Evolutionary conservation across 2,329 filamentous ascomycete genomes (phyloP).

Genomic region (Penicillium psychrosexuale): DNA sequence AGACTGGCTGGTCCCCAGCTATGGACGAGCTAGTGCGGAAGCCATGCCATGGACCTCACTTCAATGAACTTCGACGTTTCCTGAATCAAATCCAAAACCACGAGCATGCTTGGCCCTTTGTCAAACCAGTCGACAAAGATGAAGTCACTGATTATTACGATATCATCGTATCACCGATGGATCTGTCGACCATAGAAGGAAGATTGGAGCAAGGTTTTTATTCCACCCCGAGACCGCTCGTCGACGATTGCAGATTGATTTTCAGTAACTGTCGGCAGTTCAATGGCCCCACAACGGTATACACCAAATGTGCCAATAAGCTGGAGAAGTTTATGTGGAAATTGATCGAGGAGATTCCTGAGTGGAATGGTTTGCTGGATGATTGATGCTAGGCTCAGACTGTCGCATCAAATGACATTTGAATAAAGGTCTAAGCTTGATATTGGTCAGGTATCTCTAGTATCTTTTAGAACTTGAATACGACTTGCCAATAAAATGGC

Average conservation of each 20-base stretch:
- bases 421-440: no score
- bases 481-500: no score
- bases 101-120: constrained; percentile 87
- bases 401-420: no score
- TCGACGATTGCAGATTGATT: constrained; percentile 80
- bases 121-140: constrained; percentile 86
- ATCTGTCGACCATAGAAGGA: constrained; percentile 91
- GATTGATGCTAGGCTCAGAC: background rate
- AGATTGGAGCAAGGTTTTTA: constrained; percentile 78
- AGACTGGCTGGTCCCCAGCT: constrained; percentile 89
- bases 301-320: constrained; percentile 90
- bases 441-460: no score
- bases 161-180: constrained; percentile 97
- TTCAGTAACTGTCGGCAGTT: constrained; percentile 95
- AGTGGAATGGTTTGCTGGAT: constrained; percentile 62
- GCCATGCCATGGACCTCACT: constrained; percentile 87
- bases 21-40: constrained; percentile 98
- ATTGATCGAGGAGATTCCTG: constrained; percentile 84
- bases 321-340: constrained; percentile 94
- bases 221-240: constrained; percentile 83
- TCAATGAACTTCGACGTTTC: constrained; percentile 86
- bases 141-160: constrained; percentile 99
- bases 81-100: constrained; percentile 95
- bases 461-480: no score
- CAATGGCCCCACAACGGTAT: constrained; percentile 91